Base-by-base conservation (phyloP, 1,139 yeast genomes). In the Lodderomyces pseudojiufengensis region DNA sequence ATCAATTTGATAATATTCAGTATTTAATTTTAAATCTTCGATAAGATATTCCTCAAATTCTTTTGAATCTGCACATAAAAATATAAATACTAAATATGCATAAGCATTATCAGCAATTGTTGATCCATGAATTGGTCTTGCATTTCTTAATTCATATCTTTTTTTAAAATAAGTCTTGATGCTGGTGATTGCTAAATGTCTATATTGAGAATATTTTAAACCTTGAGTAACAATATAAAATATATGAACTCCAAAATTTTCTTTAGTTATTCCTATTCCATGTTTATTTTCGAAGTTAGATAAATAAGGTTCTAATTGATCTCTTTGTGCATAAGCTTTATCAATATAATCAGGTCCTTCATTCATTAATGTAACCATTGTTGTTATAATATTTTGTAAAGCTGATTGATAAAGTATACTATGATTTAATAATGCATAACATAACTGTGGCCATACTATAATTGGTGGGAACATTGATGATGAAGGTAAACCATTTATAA, bases 381-480 rank as follows among this genome's bases (percentile, higher is more conserved):
- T 50, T 27, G 54, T 55, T 29, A 62, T 52, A 22, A 69, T 44
- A 33, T 68, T 67, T 34, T 70, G 65, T 15, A 77, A 51, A 2
- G 83, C 75, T 18, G 82, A 75, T 44, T 78, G 86, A 51, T 77
- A 81, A 15, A 65, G 51, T 3, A 61, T 52, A 3, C 67, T 52
- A 40, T 56, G 55, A 26, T 58, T 61, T 42, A 68, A 44, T 42
- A 66, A 50, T 1, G 65, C 48, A 64, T 59, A 45, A 59, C 71
- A 46, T 56, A 67, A 42, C 56, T 70, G 49, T 45, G 84, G 64
- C 95, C 95, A 87, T 41, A 84, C 76, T 45, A 85, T 54, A 23
- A 72, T 66, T 3, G 78, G 70, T 33, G 80, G 72, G 44, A 81
- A 68, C 1, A 63, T 58, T 0, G 90, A 78, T 5, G 65, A 62